A percentile compares a stretch with the other conserved stretches of the same genome.
Evolutionary conservation across 2,329 filamentous ascomycete species (phyloP).

Genomic region (Pestalotiopsis sp.): DNA sequence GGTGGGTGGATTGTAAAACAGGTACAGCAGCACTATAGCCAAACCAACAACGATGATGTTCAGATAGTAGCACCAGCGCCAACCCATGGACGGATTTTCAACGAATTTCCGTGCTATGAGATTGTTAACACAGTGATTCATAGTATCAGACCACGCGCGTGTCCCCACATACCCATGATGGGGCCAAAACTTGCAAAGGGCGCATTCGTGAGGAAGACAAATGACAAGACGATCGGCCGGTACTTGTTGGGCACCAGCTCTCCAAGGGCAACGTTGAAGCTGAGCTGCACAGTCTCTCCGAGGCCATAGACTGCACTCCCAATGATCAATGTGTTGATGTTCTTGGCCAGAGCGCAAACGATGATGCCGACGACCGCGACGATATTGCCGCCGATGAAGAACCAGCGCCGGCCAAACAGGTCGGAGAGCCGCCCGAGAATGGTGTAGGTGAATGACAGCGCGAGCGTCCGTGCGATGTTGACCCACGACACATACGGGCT

Average conservation of each 20-base stretch:
- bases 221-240: conserved; percentile 34
- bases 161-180: conserved; percentile 31
- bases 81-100: conserved; percentile 35
- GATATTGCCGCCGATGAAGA: conserved; percentile 40
- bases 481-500: conserved; percentile 37
- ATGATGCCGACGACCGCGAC: conserved; percentile 39
- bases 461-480: conserved; percentile 37
- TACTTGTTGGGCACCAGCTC: conserved; percentile 47
- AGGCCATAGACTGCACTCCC: conserved; percentile 38
- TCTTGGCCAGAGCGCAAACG: conserved; percentile 36
- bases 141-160: background rate
- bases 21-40: conserved; percentile 35
- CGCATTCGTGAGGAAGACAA: conserved; percentile 37
- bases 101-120: conserved; percentile 35
- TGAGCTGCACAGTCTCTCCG: conserved; percentile 39
- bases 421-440: conserved; percentile 41
- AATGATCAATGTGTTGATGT: conserved; percentile 37
- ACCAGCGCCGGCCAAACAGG: conserved; percentile 42
- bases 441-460: conserved; percentile 38
- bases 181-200: conserved; percentile 37
- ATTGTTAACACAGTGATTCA: background rate
- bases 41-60: conserved; percentile 39
- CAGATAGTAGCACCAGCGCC: conserved; percentile 45
- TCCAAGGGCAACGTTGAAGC: conserved; percentile 39
- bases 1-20: conserved; percentile 44